These are phyloP conservation scores for Phytophthora multivora DNA, from an alignment of 352 stramenopile genomes.

Conservation along the genomic window DNA sequence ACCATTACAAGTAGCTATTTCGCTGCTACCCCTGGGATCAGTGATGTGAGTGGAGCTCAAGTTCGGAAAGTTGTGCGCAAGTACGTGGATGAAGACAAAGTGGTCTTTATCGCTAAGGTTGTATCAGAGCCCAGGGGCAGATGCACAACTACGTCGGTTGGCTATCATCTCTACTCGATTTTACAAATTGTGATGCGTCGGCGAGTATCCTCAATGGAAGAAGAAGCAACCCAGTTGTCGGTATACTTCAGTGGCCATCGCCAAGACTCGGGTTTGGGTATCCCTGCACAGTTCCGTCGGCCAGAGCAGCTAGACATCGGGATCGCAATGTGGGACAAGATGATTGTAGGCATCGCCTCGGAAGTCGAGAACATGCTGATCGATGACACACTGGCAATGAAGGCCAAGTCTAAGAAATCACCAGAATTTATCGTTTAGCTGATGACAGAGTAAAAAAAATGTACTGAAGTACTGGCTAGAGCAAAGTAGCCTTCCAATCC, in stretches of 20 bases:
- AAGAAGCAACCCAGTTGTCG: neutral
- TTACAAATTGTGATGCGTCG: conserved; percentile 2
- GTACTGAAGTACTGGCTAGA: too few relatives aligned
- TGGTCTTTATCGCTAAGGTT: conserved; percentile 13
- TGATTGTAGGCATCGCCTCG: conserved; percentile 1
- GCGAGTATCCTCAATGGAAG: neutral
- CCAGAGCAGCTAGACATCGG: conserved; percentile 1
- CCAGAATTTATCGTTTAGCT: neutral
- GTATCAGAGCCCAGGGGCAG: conserved; percentile 1
- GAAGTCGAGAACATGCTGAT: conserved; percentile 24
- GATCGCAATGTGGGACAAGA: conserved; percentile 3
- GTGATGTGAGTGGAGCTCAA: neutral
- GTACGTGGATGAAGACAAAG: conserved; percentile 8
- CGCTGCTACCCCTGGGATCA: neutral
- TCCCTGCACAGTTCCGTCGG: neutral
- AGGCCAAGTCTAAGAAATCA: too few relatives aligned
- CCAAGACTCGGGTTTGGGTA: neutral
- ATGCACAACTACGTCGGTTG: neutral
- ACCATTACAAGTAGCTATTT: conserved; percentile 12
- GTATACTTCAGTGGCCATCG: conserved; percentile 5
- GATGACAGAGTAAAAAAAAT: neutral
- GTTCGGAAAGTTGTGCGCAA: conserved; percentile 16
- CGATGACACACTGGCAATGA: conserved; percentile 4
- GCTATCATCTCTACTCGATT: conserved; percentile 4
- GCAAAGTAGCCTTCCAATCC: neutral